Evolutionary conservation across 148 eudicot species (phyloP).

Genomic region (Polygonum maritimum): DNA sequence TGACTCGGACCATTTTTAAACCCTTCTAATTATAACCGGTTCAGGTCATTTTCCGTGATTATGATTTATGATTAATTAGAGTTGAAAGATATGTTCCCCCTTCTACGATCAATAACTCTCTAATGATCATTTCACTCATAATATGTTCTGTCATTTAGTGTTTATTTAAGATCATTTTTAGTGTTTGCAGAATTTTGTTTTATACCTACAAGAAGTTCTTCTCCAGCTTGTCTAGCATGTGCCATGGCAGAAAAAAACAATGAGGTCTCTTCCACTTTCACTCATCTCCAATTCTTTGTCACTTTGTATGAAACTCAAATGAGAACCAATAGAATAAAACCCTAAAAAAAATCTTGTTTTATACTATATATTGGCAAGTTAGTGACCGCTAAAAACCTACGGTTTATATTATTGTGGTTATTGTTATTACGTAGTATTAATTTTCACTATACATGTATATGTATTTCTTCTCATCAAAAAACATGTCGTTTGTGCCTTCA

Average conservation of each 20-base stretch:
- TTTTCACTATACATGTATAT: too few relatives aligned
- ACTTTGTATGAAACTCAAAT: background rate
- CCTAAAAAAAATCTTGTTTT: background rate
- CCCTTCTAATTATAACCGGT: too few relatives aligned
- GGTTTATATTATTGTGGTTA: too few relatives aligned
- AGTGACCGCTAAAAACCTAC: too few relatives aligned
- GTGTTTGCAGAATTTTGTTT: background rate
- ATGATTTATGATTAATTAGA: background rate
- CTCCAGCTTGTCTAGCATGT: slow-evolving; percentile 6
- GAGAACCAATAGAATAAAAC: background rate
- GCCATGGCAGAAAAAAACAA: background rate
- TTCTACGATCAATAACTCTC: background rate
- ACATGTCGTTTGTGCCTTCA: too few relatives aligned
- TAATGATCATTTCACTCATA: background rate
- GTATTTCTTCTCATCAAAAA: too few relatives aligned
- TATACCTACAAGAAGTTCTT: background rate
- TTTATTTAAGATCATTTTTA: background rate
- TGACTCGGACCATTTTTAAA: too few relatives aligned
- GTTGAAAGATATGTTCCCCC: background rate
- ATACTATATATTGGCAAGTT: too few relatives aligned
- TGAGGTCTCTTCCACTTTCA: background rate
- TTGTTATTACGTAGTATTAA: too few relatives aligned
- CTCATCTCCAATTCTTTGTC: background rate
- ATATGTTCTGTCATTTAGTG: background rate
- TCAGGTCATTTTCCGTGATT: background rate